Evolutionary conservation across 257 asterid genomes (phyloP).

Genomic region (Cynanchum wilfordii): DNA sequence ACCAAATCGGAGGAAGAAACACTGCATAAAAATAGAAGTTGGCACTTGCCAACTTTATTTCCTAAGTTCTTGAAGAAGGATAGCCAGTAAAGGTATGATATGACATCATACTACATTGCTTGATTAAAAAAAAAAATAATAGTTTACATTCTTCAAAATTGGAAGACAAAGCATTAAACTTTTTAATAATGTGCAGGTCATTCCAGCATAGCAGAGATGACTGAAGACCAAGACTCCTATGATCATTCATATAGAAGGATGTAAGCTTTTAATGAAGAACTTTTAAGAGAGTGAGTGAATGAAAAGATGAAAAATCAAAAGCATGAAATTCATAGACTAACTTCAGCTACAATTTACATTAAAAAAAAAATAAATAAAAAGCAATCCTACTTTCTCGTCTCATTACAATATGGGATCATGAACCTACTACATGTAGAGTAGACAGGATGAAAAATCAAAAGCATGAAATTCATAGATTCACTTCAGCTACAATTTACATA

Average conservation of each 20-base stretch:
- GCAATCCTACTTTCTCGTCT: not conserved
- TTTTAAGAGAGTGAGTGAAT: not conserved
- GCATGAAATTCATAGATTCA: too few relatives aligned
- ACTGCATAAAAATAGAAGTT: slow-evolving; percentile 58
- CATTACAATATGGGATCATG: not conserved
- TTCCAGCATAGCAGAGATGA: not conserved
- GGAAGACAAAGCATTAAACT: not conserved
- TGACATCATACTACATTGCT: not conserved
- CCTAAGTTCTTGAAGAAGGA: slow-evolving; percentile 26
- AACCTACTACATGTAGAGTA: not conserved
- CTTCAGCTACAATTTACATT: too few relatives aligned
- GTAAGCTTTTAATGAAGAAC: not conserved
- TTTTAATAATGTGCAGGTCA: not conserved
- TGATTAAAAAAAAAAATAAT: not conserved
- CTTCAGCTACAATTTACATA: too few relatives aligned
- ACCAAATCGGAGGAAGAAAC: slow-evolving; percentile 96
- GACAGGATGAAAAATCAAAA: too few relatives aligned
- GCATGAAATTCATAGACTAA: too few relatives aligned
- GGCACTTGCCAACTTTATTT: slow-evolving; percentile 55
- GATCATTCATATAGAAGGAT: not conserved
- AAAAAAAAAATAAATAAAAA: not conserved
- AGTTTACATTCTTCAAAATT: not conserved
- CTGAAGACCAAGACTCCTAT: not conserved
- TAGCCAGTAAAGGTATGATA: not conserved
- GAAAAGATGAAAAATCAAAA: too few relatives aligned